Evolutionary conservation across 169 alveolate species (phyloP), one percentile per base, ranked within the genome.

Genomic region (Plasmodium fragile): DNA sequence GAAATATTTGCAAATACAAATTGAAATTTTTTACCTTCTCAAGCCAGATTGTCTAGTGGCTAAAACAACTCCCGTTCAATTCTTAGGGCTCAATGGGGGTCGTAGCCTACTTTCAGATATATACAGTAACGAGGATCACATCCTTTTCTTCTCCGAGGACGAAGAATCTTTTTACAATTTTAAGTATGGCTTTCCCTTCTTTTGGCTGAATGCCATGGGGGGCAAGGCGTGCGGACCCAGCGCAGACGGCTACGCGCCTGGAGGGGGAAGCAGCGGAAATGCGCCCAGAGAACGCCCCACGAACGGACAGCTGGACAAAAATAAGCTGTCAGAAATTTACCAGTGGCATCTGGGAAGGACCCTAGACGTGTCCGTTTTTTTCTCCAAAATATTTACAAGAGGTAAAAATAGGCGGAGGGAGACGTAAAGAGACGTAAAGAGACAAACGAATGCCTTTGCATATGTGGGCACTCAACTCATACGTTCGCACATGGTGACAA

Each of bases 121-220:
- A 77, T 87, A 87, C 49, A 75, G 75, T 55, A 55, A 87, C 52
- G 73, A 87, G 34, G 93, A 87, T 78, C 93, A 87, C 36, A 69
- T 55, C 30, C 34, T 87, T 78, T 77, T 87, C 13, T 87, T 87
- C 81, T 87, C 93, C 22, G 41, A 87, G 28, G 72, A 70, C 81
- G 49, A 30, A 43, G 69, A 71, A 6, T 78, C 80, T 87, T 87
- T 87, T 77, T 81, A 78, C 32, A 87, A 87, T 79, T 87, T 87
- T 78, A 75, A 75, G 72, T 87, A 87, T 49, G 93, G 93, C 4
- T 87, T 87, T 45, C 93, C 93, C 28, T 87, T 78, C 71, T 87
- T 87, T 77, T 87, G 93, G 93, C 70, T 87, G n/a, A 87, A 87
- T 78, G 93, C 93, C 45, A 10, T 87, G 59, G 93, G 75, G 34